phyloP scores from a whole-genome alignment of 257 asterid genomes.

The Solanum rostratum region DNA sequence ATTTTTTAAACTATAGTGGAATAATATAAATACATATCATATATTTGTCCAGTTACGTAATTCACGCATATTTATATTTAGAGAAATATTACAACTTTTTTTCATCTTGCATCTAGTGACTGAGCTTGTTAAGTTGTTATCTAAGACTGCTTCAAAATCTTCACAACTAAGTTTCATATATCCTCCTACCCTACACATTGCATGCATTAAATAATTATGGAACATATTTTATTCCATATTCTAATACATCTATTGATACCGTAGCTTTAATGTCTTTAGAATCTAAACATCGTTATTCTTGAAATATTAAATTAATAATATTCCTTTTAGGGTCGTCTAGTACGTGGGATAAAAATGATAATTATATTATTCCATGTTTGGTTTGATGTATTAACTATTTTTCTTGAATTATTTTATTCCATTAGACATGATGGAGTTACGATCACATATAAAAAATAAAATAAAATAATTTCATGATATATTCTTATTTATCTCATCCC shows the following conservation, averaged over 20 bases:
- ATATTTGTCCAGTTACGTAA: too few species aligned
- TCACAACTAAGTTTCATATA: neutral
- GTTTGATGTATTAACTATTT: neutral
- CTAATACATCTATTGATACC: neutral
- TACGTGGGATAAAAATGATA: too few species aligned
- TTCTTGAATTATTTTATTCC: neutral
- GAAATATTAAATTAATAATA: neutral
- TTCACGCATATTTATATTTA: neutral
- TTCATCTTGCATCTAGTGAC: neutral
- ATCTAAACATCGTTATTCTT: neutral
- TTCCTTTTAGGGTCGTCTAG: neutral
- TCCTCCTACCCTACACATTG: neutral
- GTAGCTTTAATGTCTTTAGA: neutral
- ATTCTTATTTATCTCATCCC: neutral
- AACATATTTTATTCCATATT: neutral
- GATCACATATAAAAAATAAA: neutral
- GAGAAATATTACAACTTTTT: neutral
- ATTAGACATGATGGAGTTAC: neutral
- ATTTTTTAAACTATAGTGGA: too few species aligned
- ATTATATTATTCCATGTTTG: neutral
- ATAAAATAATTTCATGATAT: neutral
- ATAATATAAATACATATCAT: too few species aligned
- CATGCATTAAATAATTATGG: neutral
- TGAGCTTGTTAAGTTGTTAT: neutral
- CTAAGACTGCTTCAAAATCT: neutral